These are phyloP conservation scores for Colletotrichum tamarilloi DNA, from an alignment of 2,329 filamentous ascomycete species.

Conservation along the genomic window DNA sequence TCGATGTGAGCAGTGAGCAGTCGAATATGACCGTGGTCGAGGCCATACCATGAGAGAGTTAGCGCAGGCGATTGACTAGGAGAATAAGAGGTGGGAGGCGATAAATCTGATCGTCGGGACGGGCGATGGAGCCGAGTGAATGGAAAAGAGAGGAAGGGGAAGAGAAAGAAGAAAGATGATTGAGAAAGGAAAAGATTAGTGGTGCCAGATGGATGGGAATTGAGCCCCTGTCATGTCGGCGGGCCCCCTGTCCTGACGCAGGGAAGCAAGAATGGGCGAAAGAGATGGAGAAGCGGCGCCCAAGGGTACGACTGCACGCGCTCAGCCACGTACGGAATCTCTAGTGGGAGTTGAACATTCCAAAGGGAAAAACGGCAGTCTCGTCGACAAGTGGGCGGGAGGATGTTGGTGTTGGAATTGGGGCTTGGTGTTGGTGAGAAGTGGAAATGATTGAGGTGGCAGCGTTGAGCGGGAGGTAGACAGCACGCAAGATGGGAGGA, in stretches of 20 bases:
- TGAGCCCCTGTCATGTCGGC: slow-evolving; percentile 3
- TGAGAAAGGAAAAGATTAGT: slow-evolving; percentile 12
- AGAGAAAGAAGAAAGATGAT: slow-evolving; percentile 16
- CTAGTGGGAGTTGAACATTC: background rate
- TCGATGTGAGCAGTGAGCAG: slow-evolving; percentile 3
- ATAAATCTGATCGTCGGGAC: background rate
- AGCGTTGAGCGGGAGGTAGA: background rate
- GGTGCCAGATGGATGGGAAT: slow-evolving; percentile 33
- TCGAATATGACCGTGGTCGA: slow-evolving; percentile 9
- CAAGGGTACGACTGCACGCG: background rate
- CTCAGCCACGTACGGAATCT: background rate
- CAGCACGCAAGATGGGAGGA: background rate
- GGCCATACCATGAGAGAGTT: slow-evolving; percentile 3
- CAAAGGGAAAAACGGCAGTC: background rate
- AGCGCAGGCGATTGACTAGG: background rate
- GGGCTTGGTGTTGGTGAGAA: background rate
- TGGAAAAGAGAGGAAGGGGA: background rate
- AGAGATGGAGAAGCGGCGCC: background rate
- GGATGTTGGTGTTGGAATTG: background rate
- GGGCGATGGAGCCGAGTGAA: background rate
- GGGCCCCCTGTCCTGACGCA: background rate
- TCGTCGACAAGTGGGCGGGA: background rate
- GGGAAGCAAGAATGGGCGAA: background rate
- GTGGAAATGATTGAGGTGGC: too few species aligned
- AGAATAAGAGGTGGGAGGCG: background rate